Conservation (phyloP, 768 basidiomycete genomes). For the Dacryopinax spathularia region DNA sequence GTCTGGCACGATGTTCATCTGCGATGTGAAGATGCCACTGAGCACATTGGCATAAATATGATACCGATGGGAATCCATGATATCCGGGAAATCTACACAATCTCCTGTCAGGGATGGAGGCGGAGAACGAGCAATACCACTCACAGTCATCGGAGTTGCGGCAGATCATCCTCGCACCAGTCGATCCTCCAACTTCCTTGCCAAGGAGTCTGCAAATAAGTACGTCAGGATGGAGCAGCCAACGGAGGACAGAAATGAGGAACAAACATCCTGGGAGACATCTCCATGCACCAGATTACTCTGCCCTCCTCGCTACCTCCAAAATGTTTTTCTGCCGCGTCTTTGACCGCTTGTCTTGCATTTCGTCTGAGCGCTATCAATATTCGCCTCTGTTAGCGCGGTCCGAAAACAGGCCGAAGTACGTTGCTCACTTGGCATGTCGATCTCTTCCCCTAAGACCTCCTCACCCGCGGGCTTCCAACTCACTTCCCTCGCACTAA, state of each 20-base stretch:
- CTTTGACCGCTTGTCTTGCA: constrained; percentile 9
- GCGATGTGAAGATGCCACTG: constrained; percentile 10
- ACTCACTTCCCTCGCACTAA: constrained; percentile 4
- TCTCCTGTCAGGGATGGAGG: background rate
- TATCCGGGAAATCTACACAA: constrained; percentile 6
- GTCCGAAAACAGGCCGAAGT: background rate
- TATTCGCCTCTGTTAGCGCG: background rate
- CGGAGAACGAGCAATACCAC: background rate
- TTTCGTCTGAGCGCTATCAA: background rate
- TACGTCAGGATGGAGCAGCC: too few relatives aligned
- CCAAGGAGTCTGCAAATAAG: background rate
- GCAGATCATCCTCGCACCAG: constrained; percentile 1
- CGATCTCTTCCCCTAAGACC: constrained; percentile 2
- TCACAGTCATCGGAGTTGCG: constrained; percentile 6
- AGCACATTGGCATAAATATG: constrained; percentile 9
- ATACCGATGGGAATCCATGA: constrained; percentile 10
- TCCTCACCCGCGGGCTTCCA: background rate
- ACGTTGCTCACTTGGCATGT: background rate
- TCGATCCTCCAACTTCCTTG: constrained; percentile 6
- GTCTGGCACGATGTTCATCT: constrained; percentile 11
- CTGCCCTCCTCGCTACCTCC: constrained; percentile 7
- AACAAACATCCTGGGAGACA: constrained; percentile 7
- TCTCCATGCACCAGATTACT: constrained; percentile 12
- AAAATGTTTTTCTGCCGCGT: constrained; percentile 9
- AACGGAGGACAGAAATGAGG: background rate